Conservation (phyloP, 1,284 basidiomycete genomes). For the Cryptococcus sp. region DNA sequence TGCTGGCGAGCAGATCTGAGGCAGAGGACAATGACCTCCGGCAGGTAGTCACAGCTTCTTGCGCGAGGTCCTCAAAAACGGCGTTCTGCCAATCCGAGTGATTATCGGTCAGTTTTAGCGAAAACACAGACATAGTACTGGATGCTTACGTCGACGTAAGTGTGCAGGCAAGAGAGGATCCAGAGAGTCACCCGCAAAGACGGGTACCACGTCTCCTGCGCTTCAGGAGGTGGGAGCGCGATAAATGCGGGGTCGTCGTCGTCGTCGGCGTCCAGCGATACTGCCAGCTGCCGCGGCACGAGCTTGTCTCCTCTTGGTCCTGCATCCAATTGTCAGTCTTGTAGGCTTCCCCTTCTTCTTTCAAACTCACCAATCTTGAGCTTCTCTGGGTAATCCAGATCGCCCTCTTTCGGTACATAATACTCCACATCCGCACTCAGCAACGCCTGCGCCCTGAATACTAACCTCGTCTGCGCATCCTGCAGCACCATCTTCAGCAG, state of each 20-base stretch:
- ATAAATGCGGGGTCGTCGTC: constrained; percentile 58
- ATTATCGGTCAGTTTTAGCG: neutral
- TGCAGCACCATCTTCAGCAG: constrained; percentile 83
- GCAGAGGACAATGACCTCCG: constrained; percentile 71
- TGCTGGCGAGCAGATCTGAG: constrained; percentile 60
- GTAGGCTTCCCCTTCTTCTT: neutral
- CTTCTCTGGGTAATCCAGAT: constrained; percentile 79
- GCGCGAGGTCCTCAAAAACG: constrained; percentile 90
- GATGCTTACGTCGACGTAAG: constrained; percentile 75
- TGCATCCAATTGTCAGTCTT: neutral
- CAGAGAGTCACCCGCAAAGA: constrained; percentile 78
- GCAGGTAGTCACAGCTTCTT: constrained; percentile 80
- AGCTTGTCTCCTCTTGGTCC: constrained; percentile 17
- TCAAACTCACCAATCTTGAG: constrained; percentile 32
- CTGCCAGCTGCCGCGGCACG: constrained; percentile 12
- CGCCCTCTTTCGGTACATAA: constrained; percentile 66
- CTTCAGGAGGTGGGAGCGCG: constrained; percentile 65
- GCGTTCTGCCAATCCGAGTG: constrained; percentile 41
- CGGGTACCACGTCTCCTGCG: constrained; percentile 83
- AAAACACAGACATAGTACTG: too few species aligned
- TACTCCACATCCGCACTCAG: constrained; percentile 81
- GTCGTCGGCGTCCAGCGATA: constrained; percentile 41
- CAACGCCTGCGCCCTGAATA: constrained; percentile 88
- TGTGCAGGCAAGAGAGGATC: constrained; percentile 80
- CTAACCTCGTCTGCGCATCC: constrained; percentile 86